Percentiles rank a stretch among this genome's conserved stretches.
phyloP scores from a whole-genome alignment of 2,329 filamentous ascomycete species.

The Ophiobolus disseminans region DNA sequence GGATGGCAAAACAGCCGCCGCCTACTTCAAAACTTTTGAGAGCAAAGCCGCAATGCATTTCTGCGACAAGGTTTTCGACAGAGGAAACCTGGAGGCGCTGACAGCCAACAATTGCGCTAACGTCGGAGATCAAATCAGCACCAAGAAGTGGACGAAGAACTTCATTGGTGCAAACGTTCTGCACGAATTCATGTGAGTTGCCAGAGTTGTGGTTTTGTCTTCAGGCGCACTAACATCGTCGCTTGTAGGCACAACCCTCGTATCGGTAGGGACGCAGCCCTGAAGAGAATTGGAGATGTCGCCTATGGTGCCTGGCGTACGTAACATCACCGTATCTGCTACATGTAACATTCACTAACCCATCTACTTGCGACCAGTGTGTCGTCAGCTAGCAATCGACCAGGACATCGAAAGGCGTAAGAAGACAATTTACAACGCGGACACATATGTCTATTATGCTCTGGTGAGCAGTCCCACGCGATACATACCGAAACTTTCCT shows the following conservation, averaged over 20 bases:
- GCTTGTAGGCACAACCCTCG: constrained; percentile 8
- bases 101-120: too few relatives aligned
- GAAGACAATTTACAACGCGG: constrained; percentile 4
- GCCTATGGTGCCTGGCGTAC: constrained; percentile 6
- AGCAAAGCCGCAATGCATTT: too few relatives aligned
- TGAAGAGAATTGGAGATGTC: background rate
- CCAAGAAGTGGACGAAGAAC: constrained; percentile 2
- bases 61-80: too few relatives aligned
- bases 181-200: too few relatives aligned
- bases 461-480: constrained; percentile 1
- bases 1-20: too few relatives aligned
- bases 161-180: too few relatives aligned
- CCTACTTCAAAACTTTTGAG: too few relatives aligned
- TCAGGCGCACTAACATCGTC: too few relatives aligned
- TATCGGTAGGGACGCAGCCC: constrained; percentile 2
- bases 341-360: background rate
- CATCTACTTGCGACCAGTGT: background rate
- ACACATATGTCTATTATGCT: constrained; percentile 9
- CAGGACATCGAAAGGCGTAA: background rate
- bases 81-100: too few relatives aligned
- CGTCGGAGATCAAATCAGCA: background rate
- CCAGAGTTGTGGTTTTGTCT: too few relatives aligned
- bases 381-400: constrained; percentile 3
- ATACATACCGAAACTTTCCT: background rate
- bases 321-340: background rate